Percentiles rank a stretch among this genome's conserved stretches.
Evolutionary conservation across 352 stramenopile species (phyloP).

Genomic region (Phytophthora foliorum): DNA sequence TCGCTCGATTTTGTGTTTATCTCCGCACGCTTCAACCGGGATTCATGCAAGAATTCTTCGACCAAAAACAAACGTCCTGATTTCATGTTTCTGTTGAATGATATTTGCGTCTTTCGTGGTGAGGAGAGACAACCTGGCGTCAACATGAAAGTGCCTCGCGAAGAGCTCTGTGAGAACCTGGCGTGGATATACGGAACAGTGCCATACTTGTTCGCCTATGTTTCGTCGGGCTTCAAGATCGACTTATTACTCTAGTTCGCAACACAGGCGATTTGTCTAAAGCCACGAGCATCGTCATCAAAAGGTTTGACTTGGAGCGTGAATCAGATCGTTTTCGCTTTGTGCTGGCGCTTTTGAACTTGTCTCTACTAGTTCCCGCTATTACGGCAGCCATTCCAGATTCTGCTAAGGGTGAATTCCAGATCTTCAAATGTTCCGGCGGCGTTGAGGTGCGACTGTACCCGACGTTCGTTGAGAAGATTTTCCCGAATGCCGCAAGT

Average conservation of each 20-base stretch:
- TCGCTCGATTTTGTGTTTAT: constrained; percentile 19
- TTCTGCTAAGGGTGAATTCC: constrained; percentile 13
- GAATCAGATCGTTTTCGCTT: constrained; percentile 8
- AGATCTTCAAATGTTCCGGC: constrained; percentile 4
- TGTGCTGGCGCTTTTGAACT: constrained; percentile 31
- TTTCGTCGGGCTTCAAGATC: constrained; percentile 19
- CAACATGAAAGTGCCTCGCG: constrained; percentile 1
- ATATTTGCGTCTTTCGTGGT: constrained; percentile 29
- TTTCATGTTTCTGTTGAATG: constrained; percentile 21
- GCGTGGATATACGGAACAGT: constrained; percentile 18
- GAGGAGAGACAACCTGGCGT: constrained; percentile 21
- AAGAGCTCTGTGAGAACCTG: constrained; percentile 16
- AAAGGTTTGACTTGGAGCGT: constrained; percentile 16
- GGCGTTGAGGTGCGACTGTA: constrained; percentile 14
- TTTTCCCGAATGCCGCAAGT: constrained; percentile 1
- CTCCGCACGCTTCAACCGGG: constrained; percentile 9
- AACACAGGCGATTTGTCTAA: not conserved
- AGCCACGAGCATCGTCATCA: not conserved
- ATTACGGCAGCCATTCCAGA: constrained; percentile 14
- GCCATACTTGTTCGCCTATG: no score
- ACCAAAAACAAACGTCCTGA: constrained; percentile 5
- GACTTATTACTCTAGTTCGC: constrained; percentile 16
- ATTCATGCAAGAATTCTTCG: constrained; percentile 10
- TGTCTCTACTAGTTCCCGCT: constrained; percentile 21
- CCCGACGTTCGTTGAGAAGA: constrained; percentile 17